Evolutionary conservation across 2,329 filamentous ascomycete genomes (phyloP).

Genomic region (Fusarium decemcellulare): DNA sequence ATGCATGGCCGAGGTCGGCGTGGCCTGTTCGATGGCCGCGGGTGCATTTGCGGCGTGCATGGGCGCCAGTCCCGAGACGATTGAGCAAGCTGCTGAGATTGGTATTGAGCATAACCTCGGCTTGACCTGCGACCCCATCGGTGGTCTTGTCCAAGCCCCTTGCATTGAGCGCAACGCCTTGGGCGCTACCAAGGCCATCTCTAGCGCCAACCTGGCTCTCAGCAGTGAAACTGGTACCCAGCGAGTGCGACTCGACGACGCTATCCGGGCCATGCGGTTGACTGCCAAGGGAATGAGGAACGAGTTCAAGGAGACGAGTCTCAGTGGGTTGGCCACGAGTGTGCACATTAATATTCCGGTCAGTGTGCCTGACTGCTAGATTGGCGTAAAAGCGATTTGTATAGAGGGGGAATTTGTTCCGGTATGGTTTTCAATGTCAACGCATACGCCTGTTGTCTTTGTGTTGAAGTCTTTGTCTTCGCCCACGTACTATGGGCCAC

Average conservation of each 20-base stretch:
- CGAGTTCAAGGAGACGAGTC: slow-evolving; percentile 67
- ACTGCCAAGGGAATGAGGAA: slow-evolving; percentile 67
- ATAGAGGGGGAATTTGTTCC: slow-evolving; percentile 18
- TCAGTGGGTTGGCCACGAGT: slow-evolving; percentile 65
- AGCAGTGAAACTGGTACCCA: slow-evolving; percentile 61
- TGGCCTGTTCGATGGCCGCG: slow-evolving; percentile 66
- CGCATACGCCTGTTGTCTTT: not conserved
- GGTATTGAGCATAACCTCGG: slow-evolving; percentile 68
- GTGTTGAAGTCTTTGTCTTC: no score
- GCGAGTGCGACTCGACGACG: slow-evolving; percentile 65
- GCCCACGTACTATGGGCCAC: no score
- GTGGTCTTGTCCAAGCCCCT: slow-evolving; percentile 64
- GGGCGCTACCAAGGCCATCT: slow-evolving; percentile 66
- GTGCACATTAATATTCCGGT: slow-evolving; percentile 65
- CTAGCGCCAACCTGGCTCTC: slow-evolving; percentile 64
- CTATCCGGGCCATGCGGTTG: slow-evolving; percentile 65
- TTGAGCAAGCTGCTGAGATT: slow-evolving; percentile 67
- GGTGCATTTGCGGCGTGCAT: slow-evolving; percentile 66
- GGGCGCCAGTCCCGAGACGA: slow-evolving; percentile 64
- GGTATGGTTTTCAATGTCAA: slow-evolving; percentile 3
- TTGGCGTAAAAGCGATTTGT: slow-evolving; percentile 12
- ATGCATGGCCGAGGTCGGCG: slow-evolving; percentile 68
- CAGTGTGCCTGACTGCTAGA: slow-evolving; percentile 65
- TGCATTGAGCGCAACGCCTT: slow-evolving; percentile 67
- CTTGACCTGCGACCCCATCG: slow-evolving; percentile 65